Conservation (phyloP, 2,329 filamentous ascomycete species). For the Botryotinia globosa region DNA sequence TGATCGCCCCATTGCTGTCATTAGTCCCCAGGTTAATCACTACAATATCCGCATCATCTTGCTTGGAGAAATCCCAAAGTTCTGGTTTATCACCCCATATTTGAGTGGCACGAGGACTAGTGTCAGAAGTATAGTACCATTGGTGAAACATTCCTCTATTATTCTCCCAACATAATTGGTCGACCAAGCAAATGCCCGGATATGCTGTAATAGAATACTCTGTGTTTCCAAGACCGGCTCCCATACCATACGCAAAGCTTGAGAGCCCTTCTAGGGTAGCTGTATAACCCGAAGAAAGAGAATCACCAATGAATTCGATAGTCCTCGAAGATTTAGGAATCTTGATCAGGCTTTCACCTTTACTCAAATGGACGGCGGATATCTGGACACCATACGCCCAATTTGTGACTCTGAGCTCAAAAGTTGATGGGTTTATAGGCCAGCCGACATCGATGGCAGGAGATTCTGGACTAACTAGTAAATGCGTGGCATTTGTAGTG, state of each 20-base stretch:
- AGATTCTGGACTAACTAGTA: constrained; percentile 49
- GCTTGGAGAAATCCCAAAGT: constrained; percentile 46
- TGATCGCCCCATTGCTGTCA: constrained; percentile 44
- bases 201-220: constrained; percentile 59
- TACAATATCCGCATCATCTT: constrained; percentile 45
- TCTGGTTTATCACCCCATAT: constrained; percentile 43
- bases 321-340: constrained; percentile 40
- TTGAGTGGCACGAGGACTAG: constrained; percentile 35
- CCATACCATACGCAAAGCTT: constrained; percentile 54
- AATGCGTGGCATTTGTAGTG: constrained; percentile 53
- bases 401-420: constrained; percentile 59
- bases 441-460: constrained; percentile 45
- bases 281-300: constrained; percentile 54
- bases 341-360: constrained; percentile 46
- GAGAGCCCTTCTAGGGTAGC: constrained; percentile 57
- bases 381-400: constrained; percentile 61
- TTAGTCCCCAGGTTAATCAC: constrained; percentile 50
- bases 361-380: constrained; percentile 48
- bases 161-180: constrained; percentile 55
- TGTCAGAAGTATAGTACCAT: constrained; percentile 57
- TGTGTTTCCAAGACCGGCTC: constrained; percentile 54
- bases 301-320: constrained; percentile 48
- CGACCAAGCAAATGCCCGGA: constrained; percentile 55
- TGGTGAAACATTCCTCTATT: constrained; percentile 51
- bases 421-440: constrained; percentile 46